These are phyloP conservation scores for Meredithiella fracta DNA, from an alignment of 2,329 filamentous ascomycete species.

Conservation along the genomic window DNA sequence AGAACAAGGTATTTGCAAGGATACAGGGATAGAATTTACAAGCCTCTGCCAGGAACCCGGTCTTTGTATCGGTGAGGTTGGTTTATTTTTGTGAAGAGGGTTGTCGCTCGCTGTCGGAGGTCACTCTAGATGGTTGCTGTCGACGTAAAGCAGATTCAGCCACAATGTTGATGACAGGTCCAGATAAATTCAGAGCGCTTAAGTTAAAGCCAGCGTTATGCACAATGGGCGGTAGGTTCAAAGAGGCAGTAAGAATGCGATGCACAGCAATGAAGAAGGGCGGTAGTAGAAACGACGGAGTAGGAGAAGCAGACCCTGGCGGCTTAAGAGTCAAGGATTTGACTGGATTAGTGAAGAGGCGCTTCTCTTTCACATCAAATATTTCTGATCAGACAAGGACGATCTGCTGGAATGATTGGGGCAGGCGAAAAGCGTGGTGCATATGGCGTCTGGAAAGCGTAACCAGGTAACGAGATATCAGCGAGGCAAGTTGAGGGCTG, in stretches of 20 bases:
- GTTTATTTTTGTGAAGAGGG: too few relatives aligned
- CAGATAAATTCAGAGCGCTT: background rate
- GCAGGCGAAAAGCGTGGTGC: background rate
- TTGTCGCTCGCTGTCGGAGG: background rate
- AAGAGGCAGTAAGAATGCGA: background rate
- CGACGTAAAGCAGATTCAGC: background rate
- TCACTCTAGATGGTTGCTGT: background rate
- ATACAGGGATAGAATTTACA: too few relatives aligned
- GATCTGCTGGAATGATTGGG: background rate
- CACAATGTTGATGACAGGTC: background rate
- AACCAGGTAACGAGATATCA: background rate
- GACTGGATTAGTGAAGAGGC: background rate
- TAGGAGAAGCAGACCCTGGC: background rate
- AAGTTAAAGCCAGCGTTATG: background rate
- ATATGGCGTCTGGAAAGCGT: background rate
- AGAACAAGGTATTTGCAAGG: background rate
- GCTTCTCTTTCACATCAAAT: background rate
- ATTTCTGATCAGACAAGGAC: background rate
- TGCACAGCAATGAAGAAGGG: background rate
- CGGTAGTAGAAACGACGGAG: background rate
- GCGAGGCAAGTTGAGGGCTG: background rate
- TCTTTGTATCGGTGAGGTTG: too few relatives aligned
- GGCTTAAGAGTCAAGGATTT: background rate
- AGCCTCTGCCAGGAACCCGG: too few relatives aligned
- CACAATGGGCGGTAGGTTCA: too few relatives aligned